Evolutionary conservation across 2,329 filamentous ascomycete species (phyloP), one percentile per base, ranked within the genome.

Genomic region (Stagonosporopsis rhizophila): DNA sequence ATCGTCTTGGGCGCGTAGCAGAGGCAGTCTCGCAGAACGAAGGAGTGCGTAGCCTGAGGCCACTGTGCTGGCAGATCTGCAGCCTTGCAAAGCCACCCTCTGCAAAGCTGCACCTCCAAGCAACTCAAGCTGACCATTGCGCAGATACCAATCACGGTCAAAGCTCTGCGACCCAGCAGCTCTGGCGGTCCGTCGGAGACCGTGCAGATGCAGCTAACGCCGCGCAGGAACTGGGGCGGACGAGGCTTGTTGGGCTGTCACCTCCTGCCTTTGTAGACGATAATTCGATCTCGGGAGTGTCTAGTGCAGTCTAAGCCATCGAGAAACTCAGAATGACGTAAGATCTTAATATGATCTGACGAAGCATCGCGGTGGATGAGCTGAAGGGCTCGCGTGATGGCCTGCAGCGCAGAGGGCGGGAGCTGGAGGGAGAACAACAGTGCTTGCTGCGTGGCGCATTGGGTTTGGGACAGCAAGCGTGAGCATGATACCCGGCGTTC

Each of bases 211-310:
- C 87, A 85, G 61, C 78, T 99, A 61, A 91, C 82, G 44, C 94
- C 94, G 49, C 84, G 86, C 66, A 85, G 86, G 40, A 83, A 93
- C 71, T 99, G 95, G 94, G 94, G 94, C 64, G 95, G 95, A 27
- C 84, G 92, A 75, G 95, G 94, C 12, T 80, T 96, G 74, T 79
- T 99, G 68, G 94, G 94, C 51, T 99, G 94, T 75, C 93, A 97
- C 79, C 85, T 98, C 61, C 78, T 96, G 64, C 92, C 91, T 23
- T 65, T 96, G 53, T 96, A 80, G 84, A 44, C 53, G 38, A 25
- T 41, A 25, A 17, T 23, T 35, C 39, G 32, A 52, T 32, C 28
- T 32, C 19, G 44, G 27, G 19, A 30, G 14, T 15, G 14, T 19
- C 1, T 19, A 23, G n/a, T 15, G 40, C 27, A 14, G 22, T 38